Evolutionary conservation across 345 rosid species (phyloP), one percentile per base, ranked within the genome.

Genomic region (Laguncularia racemosa): DNA sequence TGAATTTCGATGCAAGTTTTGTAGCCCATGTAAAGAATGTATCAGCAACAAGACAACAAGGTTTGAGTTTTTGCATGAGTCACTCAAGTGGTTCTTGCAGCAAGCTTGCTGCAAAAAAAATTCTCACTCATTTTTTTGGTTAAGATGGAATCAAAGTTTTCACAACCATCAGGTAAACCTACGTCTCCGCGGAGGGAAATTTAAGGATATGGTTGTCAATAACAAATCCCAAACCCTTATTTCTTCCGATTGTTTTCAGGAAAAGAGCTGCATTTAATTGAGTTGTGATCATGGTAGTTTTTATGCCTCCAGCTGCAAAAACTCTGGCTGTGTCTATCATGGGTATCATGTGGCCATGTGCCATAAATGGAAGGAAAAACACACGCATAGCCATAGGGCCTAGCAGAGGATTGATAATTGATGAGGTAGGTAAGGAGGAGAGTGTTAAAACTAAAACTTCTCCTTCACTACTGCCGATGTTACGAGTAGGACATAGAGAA

Each of bases 271-370:
- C 73, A 44, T 77, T 77, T 16, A 53, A 61, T 53, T 79, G 81
- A n/a, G 85, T 75, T 2, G 81, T 75, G 75, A 83, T 52, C 2
- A 83, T 68, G 5, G 81, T 63, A 6, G 80, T 23, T 55, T 71
- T 83, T 16, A 75, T 57, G 8, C 83, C 80, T 49, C 71, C 56
- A 12, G 58, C 63, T 13, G 73, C 67, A 17, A 83, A 78, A 23
- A 78, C 61, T 71, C 73, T 83, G 48, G 84, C 83, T 70, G 76
- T 78, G 75, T 83, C 89, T 3, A 76, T 55, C 18, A 55, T 46
- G 10, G 89, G 89, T 16, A 83, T 83, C 66, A 70, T 69, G 68
- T 83, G 89, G 47, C 89, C 85, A 50, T 80, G 80, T 64, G 81
- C 80, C 83, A 77, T 55, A 66, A 57, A 73, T 11, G 84, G 88